A percentile compares a stretch with the other conserved stretches of the same genome.
Conservation (phyloP, 768 basidiomycete genomes). For the Phylloporus sp. region DNA sequence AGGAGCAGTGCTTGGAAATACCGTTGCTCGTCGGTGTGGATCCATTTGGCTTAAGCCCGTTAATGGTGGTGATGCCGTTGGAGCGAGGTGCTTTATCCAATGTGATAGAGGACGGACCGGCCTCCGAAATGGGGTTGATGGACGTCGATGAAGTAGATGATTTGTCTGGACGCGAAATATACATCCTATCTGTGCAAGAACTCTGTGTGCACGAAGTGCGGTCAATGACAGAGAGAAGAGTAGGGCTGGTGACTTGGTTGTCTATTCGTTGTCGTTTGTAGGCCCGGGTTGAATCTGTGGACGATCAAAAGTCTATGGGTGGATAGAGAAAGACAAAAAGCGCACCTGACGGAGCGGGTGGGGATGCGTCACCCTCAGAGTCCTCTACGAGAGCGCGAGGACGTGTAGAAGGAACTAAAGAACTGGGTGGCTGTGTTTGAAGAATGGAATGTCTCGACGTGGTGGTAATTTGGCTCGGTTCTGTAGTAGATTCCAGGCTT, state of each 20-base stretch:
- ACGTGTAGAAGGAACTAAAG: conserved; percentile 63
- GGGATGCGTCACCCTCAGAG: conserved; percentile 32
- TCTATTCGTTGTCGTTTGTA: conserved; percentile 69
- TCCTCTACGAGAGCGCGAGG: conserved; percentile 59
- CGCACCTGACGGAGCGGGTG: conserved; percentile 24
- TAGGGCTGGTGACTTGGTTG: conserved; percentile 32
- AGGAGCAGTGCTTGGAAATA: conserved; percentile 40
- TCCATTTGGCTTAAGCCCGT: conserved; percentile 34
- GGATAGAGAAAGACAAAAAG: background rate
- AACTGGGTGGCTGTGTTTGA: conserved; percentile 27
- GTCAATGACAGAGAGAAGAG: conserved; percentile 22
- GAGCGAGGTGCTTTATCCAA: conserved; percentile 30
- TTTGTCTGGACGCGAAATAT: conserved; percentile 48
- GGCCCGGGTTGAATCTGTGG: conserved; percentile 29
- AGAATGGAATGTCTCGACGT: conserved; percentile 25
- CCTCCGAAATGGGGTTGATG: conserved; percentile 38
- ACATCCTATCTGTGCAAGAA: conserved; percentile 42
- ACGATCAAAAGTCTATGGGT: too few species aligned
- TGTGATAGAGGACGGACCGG: conserved; percentile 49
- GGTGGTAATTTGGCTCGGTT: conserved; percentile 24
- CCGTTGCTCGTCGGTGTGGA: conserved; percentile 47
- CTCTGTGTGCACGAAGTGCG: conserved; percentile 22
- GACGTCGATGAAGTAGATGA: conserved; percentile 41
- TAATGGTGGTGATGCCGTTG: conserved; percentile 41
- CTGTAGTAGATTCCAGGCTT: conserved; percentile 44